These are phyloP conservation scores for Carex myosuroides DNA, from an alignment of 176 grass and related monocot genomes.

Conservation along the genomic window DNA sequence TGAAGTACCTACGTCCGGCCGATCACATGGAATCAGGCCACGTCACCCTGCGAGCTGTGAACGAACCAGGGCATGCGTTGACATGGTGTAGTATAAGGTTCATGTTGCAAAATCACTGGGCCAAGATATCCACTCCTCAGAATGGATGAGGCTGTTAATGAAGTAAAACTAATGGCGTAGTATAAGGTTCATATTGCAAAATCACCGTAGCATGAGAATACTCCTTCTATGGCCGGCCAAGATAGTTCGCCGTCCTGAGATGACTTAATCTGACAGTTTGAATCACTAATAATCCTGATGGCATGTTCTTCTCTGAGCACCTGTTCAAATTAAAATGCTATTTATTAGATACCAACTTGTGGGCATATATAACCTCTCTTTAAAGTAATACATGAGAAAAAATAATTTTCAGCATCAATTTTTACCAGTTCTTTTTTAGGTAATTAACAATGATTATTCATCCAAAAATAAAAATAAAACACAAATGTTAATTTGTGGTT, in stretches of 20 bases:
- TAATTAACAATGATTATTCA: not conserved
- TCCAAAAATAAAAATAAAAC: not conserved
- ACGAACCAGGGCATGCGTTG: conserved; percentile 50
- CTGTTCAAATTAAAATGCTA: not conserved
- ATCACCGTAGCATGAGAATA: conserved; percentile 23
- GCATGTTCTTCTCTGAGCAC: conserved; percentile 39
- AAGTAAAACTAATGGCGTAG: not conserved
- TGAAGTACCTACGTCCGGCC: conserved; percentile 22
- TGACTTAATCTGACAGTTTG: conserved; percentile 56
- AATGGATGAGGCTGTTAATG: conserved; percentile 45
- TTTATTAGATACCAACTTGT: not conserved
- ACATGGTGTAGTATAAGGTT: conserved; percentile 52
- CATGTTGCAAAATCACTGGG: conserved; percentile 30
- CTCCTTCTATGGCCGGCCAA: conserved; percentile 58
- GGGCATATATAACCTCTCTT: not conserved
- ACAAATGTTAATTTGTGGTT: not conserved
- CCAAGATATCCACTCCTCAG: conserved; percentile 55
- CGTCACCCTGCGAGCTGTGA: conserved; percentile 52
- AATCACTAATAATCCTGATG: conserved; percentile 58
- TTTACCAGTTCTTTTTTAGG: too few relatives aligned
- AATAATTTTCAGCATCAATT: too few relatives aligned
- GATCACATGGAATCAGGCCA: conserved; percentile 45
- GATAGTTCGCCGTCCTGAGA: conserved; percentile 46
- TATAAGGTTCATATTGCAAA: too few relatives aligned
- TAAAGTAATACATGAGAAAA: too few relatives aligned